These are phyloP conservation scores for Phalaenopsis aphrodite DNA, from an alignment of 106 monocot genomes.

Conservation along the genomic window DNA sequence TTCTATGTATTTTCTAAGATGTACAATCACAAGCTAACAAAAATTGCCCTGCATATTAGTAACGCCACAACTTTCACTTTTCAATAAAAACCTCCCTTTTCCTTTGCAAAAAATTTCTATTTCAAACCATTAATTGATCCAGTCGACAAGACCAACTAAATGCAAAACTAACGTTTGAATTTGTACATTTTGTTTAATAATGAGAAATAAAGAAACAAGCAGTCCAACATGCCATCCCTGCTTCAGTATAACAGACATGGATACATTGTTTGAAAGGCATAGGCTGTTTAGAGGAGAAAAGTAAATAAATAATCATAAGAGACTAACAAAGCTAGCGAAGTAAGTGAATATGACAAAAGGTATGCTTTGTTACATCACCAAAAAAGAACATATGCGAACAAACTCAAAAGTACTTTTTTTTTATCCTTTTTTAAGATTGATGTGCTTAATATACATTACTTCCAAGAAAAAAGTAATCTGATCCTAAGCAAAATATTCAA, in stretches of 20 bases:
- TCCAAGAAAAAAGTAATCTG: neutral
- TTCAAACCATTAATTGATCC: neutral
- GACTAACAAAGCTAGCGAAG: neutral
- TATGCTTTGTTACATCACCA: neutral
- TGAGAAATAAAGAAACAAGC: neutral
- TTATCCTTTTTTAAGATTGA: neutral
- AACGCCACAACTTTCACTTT: neutral
- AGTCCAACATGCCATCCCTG: neutral
- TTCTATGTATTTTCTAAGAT: neutral
- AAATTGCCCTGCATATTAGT: neutral
- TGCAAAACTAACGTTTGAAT: neutral
- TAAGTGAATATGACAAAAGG: neutral
- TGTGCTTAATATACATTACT: neutral
- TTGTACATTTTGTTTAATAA: neutral
- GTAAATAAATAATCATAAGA: neutral
- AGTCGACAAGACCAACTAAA: neutral
- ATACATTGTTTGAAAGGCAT: neutral
- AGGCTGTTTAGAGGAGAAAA: neutral
- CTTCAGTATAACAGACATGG: neutral
- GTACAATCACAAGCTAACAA: neutral
- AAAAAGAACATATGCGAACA: neutral
- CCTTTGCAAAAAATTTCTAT: neutral
- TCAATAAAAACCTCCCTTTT: neutral
- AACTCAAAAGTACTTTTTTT: neutral
- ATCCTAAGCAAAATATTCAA: neutral